A percentile compares a stretch with the other conserved stretches of the same genome.
These are phyloP conservation scores for Bipolaris victoriae DNA, from an alignment of 2,329 filamentous ascomycete species.

Conservation along the genomic window DNA sequence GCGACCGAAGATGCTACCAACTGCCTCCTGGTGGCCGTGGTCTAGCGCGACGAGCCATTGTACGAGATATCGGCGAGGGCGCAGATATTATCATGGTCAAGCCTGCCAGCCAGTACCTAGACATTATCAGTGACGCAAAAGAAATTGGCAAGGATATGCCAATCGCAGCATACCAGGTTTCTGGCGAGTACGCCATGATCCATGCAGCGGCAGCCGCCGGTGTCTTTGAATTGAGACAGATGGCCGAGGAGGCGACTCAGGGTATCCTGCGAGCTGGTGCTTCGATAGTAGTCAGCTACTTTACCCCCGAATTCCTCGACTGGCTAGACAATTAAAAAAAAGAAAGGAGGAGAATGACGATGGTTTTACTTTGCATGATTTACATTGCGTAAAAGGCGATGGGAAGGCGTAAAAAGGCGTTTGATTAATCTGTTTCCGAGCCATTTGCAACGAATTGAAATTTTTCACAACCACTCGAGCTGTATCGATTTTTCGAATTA, in stretches of 20 bases:
- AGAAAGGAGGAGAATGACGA: neutral
- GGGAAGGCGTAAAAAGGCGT: neutral
- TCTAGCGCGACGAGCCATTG: constrained; percentile 86
- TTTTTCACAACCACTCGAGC: too few relatives aligned
- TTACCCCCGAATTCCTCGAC: constrained; percentile 78
- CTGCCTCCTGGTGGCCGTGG: constrained; percentile 90
- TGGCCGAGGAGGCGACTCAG: constrained; percentile 94
- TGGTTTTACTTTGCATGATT: neutral
- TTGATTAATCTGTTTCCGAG: neutral
- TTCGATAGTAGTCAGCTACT: constrained; percentile 92
- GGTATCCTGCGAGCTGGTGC: constrained; percentile 92
- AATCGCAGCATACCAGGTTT: constrained; percentile 94
- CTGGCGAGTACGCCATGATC: constrained; percentile 97
- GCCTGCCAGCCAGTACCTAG: constrained; percentile 91
- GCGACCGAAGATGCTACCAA: constrained; percentile 96
- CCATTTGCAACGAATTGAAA: too few relatives aligned
- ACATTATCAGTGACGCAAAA: constrained; percentile 97
- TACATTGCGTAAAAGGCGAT: neutral
- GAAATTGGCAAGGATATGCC: constrained; percentile 90
- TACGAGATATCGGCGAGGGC: constrained; percentile 88
- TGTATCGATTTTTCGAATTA: too few relatives aligned
- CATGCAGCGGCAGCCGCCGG: constrained; percentile 94
- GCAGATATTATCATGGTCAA: constrained; percentile 99
- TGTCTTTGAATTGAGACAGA: constrained; percentile 91
- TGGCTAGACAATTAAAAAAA: constrained; percentile 57